Percentiles rank a stretch among this genome's conserved stretches.
phyloP scores from a whole-genome alignment of 768 basidiomycete genomes.

The Tricholoma matsutake region DNA sequence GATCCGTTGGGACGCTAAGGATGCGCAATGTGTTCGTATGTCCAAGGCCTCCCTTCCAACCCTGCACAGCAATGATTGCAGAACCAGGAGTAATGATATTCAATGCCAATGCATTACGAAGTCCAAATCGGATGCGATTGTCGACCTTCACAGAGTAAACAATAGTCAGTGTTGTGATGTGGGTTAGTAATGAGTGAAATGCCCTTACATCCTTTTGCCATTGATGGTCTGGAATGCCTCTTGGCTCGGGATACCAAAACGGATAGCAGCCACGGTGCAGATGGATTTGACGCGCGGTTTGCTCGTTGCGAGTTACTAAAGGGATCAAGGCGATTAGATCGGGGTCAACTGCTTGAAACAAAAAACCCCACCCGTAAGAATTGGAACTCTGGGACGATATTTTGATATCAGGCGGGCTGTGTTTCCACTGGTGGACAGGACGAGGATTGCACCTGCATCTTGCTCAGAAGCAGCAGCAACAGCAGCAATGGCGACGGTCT shows the following conservation, averaged over 20 bases:
- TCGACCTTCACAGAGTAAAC: slow-evolving; percentile 53
- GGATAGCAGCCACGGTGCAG: slow-evolving; percentile 96
- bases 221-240: slow-evolving; percentile 81
- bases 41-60: slow-evolving; percentile 98
- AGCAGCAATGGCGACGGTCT: slow-evolving; percentile 95
- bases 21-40: slow-evolving; percentile 92
- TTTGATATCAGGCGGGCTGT: slow-evolving; percentile 95
- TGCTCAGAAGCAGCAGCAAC: slow-evolving; percentile 96
- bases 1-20: slow-evolving; percentile 78
- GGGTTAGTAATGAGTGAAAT: neutral
- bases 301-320: slow-evolving; percentile 90
- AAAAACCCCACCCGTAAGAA: slow-evolving; percentile 75
- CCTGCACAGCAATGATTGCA: slow-evolving; percentile 93
- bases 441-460: slow-evolving; percentile 90
- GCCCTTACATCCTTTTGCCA: slow-evolving; percentile 94
- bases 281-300: slow-evolving; percentile 95
- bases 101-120: slow-evolving; percentile 78
- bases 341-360: neutral
- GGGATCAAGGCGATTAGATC: neutral
- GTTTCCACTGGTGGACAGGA: slow-evolving; percentile 95
- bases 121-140: slow-evolving; percentile 86
- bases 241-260: slow-evolving; percentile 94
- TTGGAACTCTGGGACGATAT: slow-evolving; percentile 90
- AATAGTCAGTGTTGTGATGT: slow-evolving; percentile 10
- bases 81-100: slow-evolving; percentile 86